Percentiles rank a stretch among this genome's conserved stretches.
Conservation (phyloP, 495 filamentous ascomycete species). For the Jackrogersella minutella region DNA sequence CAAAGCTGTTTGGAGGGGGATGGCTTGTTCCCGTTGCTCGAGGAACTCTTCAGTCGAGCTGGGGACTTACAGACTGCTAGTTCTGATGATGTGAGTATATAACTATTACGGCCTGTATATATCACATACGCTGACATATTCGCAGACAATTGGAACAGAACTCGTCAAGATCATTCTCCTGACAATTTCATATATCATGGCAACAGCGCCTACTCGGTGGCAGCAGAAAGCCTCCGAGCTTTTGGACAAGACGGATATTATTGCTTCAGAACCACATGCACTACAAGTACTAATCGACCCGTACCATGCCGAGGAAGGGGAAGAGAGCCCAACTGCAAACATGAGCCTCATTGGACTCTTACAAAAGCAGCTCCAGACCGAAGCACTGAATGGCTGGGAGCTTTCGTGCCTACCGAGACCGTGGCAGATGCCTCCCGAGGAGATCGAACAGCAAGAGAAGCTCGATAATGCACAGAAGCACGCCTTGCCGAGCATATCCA, state of each 20-base stretch:
- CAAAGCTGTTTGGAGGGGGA: constrained; percentile 82
- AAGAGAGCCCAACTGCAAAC: constrained; percentile 49
- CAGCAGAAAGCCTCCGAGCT: constrained; percentile 75
- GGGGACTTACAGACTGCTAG: constrained; percentile 90
- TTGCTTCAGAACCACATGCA: constrained; percentile 82
- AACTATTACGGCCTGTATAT: not conserved
- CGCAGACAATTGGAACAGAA: constrained; percentile 78
- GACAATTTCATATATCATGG: constrained; percentile 90
- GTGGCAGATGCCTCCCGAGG: constrained; percentile 68
- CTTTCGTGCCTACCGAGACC: constrained; percentile 84
- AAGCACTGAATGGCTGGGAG: constrained; percentile 74
- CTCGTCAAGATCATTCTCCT: constrained; percentile 95
- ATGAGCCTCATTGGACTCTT: constrained; percentile 79
- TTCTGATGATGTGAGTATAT: constrained; percentile 81
- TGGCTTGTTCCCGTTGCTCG: constrained; percentile 83
- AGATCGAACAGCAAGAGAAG: constrained; percentile 61
- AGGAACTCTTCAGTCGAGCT: constrained; percentile 83
- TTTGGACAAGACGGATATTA: constrained; percentile 92
- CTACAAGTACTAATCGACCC: constrained; percentile 85
- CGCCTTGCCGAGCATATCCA: constrained; percentile 72
- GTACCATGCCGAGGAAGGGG: constrained; percentile 65
- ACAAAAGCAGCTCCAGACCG: constrained; percentile 82
- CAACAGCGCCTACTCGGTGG: constrained; percentile 68
- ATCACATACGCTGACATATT: constrained; percentile 12
- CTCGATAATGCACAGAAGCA: constrained; percentile 72